A percentile compares a stretch with the other conserved stretches of the same genome.
These are phyloP conservation scores for Quercus aquifolioides DNA, from an alignment of 306 rosid species.

Conservation along the genomic window DNA sequence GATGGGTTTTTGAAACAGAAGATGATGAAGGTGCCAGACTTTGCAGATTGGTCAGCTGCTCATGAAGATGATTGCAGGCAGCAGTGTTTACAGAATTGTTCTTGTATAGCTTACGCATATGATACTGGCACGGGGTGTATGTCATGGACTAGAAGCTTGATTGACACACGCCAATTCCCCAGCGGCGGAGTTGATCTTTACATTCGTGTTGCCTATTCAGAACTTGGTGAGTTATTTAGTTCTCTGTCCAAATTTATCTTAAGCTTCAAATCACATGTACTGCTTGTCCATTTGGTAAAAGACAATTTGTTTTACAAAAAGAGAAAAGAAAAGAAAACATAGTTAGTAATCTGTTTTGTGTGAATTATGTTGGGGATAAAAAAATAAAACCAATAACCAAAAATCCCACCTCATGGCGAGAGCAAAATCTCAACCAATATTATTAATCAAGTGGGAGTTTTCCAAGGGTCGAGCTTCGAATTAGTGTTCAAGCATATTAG, in stretches of 20 bases:
- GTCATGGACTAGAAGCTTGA: neutral
- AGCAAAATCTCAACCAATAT: too few species aligned
- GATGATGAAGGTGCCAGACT: conserved; percentile 36
- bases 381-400: too few species aligned
- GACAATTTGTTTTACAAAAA: too few species aligned
- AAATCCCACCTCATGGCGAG: too few species aligned
- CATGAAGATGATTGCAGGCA: conserved; percentile 18
- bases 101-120: conserved; percentile 35
- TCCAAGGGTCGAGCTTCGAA: too few species aligned
- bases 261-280: neutral
- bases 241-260: neutral
- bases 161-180: neutral
- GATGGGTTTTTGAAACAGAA: conserved; percentile 28
- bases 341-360: too few species aligned
- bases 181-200: neutral
- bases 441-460: too few species aligned
- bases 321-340: too few species aligned
- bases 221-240: neutral
- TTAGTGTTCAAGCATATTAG: too few species aligned
- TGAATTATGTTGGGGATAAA: too few species aligned
- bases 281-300: neutral
- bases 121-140: conserved; percentile 9
- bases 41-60: conserved; percentile 8
- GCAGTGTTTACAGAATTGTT: conserved; percentile 30
- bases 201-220: neutral